Conservation (phyloP, 2,329 filamentous ascomycete genomes). For the Colletotrichum sp. region DNA sequence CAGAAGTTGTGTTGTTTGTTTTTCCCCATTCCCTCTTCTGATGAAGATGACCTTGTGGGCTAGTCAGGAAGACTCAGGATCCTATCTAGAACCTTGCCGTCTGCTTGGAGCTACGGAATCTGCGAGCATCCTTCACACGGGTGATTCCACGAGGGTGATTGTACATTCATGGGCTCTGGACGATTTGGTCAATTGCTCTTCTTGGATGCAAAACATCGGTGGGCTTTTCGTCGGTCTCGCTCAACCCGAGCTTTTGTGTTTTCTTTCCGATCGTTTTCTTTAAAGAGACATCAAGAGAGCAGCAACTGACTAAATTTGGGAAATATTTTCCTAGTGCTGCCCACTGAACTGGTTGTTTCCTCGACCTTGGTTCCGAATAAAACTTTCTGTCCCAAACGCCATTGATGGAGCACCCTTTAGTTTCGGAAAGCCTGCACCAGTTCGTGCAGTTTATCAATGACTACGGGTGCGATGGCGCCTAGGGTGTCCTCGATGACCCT, state of each 20-base stretch:
- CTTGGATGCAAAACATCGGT: neutral
- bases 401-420: neutral
- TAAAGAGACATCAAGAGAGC: neutral
- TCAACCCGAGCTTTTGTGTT: neutral
- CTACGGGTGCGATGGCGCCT: constrained; percentile 87
- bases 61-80: no score
- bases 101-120: neutral
- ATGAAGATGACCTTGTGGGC: neutral
- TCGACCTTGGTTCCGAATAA: neutral
- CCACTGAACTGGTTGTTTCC: neutral
- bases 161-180: neutral
- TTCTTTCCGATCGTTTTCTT: neutral
- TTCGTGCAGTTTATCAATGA: constrained; percentile 94
- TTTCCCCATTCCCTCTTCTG: neutral
- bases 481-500: constrained; percentile 89
- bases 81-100: neutral
- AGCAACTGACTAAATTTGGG: neutral
- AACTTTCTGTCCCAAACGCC: neutral
- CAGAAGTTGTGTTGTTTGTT: neutral
- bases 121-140: neutral
- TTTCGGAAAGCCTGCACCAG: constrained; percentile 81
- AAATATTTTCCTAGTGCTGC: neutral
- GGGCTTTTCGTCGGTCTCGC: neutral
- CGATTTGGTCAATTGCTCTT: neutral
- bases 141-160: neutral